phyloP scores from a whole-genome alignment of 306 rosid genomes.

The Quercus dentata region DNA sequence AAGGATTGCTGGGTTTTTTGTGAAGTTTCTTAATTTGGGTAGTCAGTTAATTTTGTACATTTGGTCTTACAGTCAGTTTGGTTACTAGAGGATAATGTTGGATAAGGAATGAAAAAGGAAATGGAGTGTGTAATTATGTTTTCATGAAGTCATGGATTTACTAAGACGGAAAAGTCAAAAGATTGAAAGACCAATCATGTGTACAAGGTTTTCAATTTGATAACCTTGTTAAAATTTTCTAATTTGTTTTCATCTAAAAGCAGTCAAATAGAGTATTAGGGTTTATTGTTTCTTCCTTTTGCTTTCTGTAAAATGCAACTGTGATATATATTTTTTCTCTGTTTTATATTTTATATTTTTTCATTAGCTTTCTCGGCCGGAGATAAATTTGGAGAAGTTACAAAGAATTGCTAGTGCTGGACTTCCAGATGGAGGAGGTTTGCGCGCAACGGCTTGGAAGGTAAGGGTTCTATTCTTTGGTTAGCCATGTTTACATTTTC shows the following conservation, averaged over 20 bases:
- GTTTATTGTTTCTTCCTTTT: neutral
- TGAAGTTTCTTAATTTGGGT: neutral
- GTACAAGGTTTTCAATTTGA: no score
- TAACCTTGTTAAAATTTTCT: no score
- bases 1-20: neutral
- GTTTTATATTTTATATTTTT: neutral
- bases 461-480: conserved; percentile 22
- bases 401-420: conserved; percentile 72
- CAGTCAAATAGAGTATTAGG: neutral
- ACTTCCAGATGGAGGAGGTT: conserved; percentile 67
- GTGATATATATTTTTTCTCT: neutral
- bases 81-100: neutral
- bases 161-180: no score
- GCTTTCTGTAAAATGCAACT: neutral
- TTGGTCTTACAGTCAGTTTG: neutral
- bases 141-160: neutral
- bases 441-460: conserved; percentile 78
- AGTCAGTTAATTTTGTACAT: neutral
- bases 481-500: neutral
- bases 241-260: neutral
- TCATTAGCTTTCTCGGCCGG: conserved; percentile 50
- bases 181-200: no score
- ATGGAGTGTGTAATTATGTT: neutral
- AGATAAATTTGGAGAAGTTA: conserved; percentile 68
- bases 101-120: neutral